Conservation (phyloP, 2,329 filamentous ascomycete species). For the Penicillium sp. region DNA sequence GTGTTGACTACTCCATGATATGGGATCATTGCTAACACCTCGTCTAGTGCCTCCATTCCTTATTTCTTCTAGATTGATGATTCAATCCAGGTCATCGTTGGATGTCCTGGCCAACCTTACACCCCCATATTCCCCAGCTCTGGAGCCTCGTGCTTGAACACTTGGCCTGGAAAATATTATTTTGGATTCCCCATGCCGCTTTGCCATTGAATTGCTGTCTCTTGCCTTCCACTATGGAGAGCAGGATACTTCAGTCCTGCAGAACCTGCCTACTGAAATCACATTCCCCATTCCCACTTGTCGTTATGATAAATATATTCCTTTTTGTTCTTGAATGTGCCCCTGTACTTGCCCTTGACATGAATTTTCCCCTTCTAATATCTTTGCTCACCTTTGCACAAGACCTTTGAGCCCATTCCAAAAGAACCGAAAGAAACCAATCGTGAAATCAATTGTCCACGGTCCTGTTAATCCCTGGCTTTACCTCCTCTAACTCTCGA, state of each 20-base stretch:
- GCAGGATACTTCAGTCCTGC: neutral
- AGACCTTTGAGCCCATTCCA: neutral
- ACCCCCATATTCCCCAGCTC: neutral
- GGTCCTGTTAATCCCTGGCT: neutral
- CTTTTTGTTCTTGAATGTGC: constrained; percentile 12
- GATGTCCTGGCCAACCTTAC: neutral
- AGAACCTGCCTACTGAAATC: neutral
- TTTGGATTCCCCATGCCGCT: constrained; percentile 3
- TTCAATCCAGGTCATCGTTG: neutral
- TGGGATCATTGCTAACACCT: constrained; percentile 17
- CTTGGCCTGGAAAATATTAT: neutral
- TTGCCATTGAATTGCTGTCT: constrained; percentile 2
- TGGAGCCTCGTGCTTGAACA: neutral
- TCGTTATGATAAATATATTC: constrained; percentile 31
- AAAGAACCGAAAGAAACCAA: constrained; percentile 10
- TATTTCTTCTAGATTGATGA: constrained; percentile 44
- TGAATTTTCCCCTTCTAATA: constrained; percentile 20
- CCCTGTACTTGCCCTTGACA: constrained; percentile 16
- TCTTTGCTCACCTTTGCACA: constrained; percentile 5
- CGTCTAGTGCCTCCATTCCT: constrained; percentile 45
- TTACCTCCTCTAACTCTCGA: constrained; percentile 4
- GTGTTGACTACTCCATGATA: constrained; percentile 41
- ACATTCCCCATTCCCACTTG: constrained; percentile 19
- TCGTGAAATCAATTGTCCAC: constrained; percentile 7
- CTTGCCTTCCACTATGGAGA: neutral